A percentile compares a stretch with the other conserved stretches of the same genome.
phyloP scores from a whole-genome alignment of 352 stramenopile species.

The Globisporangium cederbergense region DNA sequence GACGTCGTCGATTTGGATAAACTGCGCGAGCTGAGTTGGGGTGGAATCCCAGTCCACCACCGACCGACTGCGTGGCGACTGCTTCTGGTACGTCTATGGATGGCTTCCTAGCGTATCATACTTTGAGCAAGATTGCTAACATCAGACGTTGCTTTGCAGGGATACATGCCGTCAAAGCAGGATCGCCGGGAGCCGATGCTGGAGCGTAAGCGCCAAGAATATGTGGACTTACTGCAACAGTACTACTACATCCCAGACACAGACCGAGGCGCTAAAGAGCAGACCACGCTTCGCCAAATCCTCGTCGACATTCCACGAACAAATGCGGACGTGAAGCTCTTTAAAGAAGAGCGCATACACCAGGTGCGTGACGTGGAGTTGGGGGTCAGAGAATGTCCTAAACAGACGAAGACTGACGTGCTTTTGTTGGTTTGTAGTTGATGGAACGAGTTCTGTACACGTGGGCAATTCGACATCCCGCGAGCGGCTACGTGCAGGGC shows the following conservation, averaged over 20 bases:
- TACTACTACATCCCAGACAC: conserved; percentile 98
- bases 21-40: conserved; percentile 90
- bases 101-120: no score
- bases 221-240: conserved; percentile 91
- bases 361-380: conserved; percentile 36
- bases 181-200: conserved; percentile 90
- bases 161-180: conserved; percentile 96
- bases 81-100: conserved; percentile 73
- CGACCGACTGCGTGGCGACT: conserved; percentile 94
- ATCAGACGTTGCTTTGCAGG: conserved; percentile 22
- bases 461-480: conserved; percentile 98
- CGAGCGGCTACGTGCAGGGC: conserved; percentile 98
- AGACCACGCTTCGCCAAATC: conserved; percentile 95
- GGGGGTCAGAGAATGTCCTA: no score
- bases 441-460: conserved; percentile 98
- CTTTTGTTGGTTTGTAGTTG: conserved; percentile 48
- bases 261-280: conserved; percentile 92
- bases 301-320: conserved; percentile 99
- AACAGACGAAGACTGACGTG: not conserved
- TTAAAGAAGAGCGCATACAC: conserved; percentile 93
- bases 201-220: conserved; percentile 94
- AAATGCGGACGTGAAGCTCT: conserved; percentile 94
- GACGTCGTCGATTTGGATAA: conserved; percentile 88
- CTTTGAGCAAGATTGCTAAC: no score
- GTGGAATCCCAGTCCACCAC: conserved; percentile 84